phyloP scores from a whole-genome alignment of 805 yeast genomes.

The Kuraishia molischiana region DNA sequence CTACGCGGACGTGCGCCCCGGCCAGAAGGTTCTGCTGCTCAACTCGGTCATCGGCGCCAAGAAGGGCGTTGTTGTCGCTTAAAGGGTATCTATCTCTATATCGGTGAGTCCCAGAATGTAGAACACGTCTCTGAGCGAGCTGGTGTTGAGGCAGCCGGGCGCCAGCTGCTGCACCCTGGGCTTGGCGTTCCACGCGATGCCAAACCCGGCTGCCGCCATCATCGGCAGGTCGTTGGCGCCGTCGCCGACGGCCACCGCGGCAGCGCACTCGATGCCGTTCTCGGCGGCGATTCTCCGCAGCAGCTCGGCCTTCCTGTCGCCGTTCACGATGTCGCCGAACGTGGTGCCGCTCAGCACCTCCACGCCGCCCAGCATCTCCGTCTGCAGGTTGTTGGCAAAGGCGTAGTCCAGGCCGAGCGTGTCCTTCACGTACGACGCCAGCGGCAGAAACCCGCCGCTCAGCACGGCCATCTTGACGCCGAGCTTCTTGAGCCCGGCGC shows the following conservation, averaged over 20 bases:
- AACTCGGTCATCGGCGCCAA: slow-evolving; percentile 82
- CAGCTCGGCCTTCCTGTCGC: slow-evolving; percentile 69
- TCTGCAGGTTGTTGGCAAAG: slow-evolving; percentile 62
- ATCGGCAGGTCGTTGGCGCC: slow-evolving; percentile 94
- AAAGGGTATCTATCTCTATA: slow-evolving; percentile 30
- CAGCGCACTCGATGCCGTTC: slow-evolving; percentile 37
- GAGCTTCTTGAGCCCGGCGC: slow-evolving; percentile 44
- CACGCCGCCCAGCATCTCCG: slow-evolving; percentile 29
- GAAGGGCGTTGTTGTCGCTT: slow-evolving; percentile 33
- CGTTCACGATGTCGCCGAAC: slow-evolving; percentile 78
- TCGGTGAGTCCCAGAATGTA: slow-evolving; percentile 73
- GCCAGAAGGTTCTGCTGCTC: slow-evolving; percentile 63
- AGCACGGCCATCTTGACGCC: slow-evolving; percentile 78
- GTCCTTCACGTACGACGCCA: slow-evolving; percentile 67
- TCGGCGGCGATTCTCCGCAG: slow-evolving; percentile 49
- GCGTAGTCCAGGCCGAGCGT: slow-evolving; percentile 76
- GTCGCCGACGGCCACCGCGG: slow-evolving; percentile 84
- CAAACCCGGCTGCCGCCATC: slow-evolving; percentile 90
- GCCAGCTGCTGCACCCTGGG: slow-evolving; percentile 83
- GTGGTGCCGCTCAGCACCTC: slow-evolving; percentile 64
- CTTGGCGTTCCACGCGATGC: slow-evolving; percentile 96
- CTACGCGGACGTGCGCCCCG: slow-evolving; percentile 39
- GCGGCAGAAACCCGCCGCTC: slow-evolving; percentile 90
- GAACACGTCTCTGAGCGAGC: slow-evolving; percentile 63
- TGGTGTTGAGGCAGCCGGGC: slow-evolving; percentile 70